phyloP scores from a whole-genome alignment of 495 filamentous ascomycete species.

The Pyrenula massariospora region DNA sequence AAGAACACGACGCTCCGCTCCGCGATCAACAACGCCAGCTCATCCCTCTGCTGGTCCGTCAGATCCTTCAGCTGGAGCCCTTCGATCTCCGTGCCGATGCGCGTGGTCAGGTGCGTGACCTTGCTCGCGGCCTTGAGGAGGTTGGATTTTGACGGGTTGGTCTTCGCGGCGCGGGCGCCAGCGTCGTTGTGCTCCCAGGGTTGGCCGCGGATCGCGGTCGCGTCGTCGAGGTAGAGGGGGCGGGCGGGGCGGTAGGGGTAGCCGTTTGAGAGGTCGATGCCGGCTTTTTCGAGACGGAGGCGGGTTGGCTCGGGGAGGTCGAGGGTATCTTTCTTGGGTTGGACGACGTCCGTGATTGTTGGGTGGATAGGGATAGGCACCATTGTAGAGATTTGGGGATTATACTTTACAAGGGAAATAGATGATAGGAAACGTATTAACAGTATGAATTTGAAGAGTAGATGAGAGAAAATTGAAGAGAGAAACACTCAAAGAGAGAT shows the following conservation, averaged over 20 bases:
- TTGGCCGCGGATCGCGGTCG: constrained; percentile 46
- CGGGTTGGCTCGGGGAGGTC: constrained; percentile 40
- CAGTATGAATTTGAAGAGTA: too few species aligned
- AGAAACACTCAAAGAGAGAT: background rate
- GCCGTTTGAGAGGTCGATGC: constrained; percentile 50
- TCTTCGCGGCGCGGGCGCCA: constrained; percentile 37
- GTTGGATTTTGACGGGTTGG: constrained; percentile 52
- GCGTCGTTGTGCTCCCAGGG: constrained; percentile 48
- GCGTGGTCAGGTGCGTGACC: constrained; percentile 50
- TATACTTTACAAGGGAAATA: too few species aligned
- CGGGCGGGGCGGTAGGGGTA: constrained; percentile 57
- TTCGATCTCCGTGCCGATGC: constrained; percentile 64
- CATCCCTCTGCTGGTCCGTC: constrained; percentile 54
- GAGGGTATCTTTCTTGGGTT: constrained; percentile 51
- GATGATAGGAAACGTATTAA: too few species aligned
- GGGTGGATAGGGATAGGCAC: constrained; percentile 42
- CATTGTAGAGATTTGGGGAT: constrained; percentile 12
- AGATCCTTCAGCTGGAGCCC: constrained; percentile 59
- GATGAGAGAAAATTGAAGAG: background rate
- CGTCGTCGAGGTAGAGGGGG: constrained; percentile 56
- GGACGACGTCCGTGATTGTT: constrained; percentile 45
- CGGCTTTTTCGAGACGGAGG: constrained; percentile 47
- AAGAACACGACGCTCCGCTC: constrained; percentile 69
- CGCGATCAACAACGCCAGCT: constrained; percentile 59
- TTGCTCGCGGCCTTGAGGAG: constrained; percentile 52